Conservation (phyloP, 2,329 filamentous ascomycete genomes). For the Nothopassalora personata region DNA sequence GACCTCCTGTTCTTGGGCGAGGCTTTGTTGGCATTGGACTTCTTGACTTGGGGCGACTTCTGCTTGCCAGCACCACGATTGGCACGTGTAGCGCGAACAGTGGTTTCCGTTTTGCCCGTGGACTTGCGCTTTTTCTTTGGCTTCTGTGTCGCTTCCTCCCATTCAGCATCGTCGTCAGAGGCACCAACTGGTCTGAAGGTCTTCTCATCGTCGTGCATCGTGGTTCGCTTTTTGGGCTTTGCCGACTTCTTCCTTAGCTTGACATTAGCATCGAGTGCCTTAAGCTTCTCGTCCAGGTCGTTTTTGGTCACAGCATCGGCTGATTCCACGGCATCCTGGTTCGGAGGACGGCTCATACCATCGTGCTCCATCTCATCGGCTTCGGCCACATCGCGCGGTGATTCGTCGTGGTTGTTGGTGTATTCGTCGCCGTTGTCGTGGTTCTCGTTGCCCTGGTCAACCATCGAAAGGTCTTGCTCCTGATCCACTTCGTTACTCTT, state of each 20-base stretch:
- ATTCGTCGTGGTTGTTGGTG: background rate
- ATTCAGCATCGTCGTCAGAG: conserved; percentile 25
- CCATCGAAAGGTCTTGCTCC: conserved; percentile 1
- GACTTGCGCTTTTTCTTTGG: conserved; percentile 33
- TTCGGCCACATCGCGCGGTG: background rate
- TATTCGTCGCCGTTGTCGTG: background rate
- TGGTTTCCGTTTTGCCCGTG: conserved; percentile 13
- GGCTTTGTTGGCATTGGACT: conserved; percentile 7
- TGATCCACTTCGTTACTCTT: conserved; percentile 12
- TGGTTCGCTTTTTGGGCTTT: conserved; percentile 39
- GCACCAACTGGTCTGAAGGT: background rate
- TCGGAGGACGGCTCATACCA: background rate
- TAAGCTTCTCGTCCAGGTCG: conserved; percentile 28
- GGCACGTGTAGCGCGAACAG: conserved; percentile 9
- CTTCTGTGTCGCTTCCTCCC: conserved; percentile 16
- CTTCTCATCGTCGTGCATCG: background rate
- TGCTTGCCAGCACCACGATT: conserved; percentile 5
- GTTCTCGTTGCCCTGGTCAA: background rate
- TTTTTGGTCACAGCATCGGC: conserved; percentile 7
- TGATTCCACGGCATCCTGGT: background rate
- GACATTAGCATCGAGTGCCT: conserved; percentile 21
- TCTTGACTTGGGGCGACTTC: conserved; percentile 17
- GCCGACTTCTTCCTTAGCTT: conserved; percentile 19
- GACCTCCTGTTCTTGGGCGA: background rate
- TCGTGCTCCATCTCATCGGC: conserved; percentile 9